Base-by-base conservation (phyloP, 768 basidiomycete genomes). In the Calvatia gigantea region DNA sequence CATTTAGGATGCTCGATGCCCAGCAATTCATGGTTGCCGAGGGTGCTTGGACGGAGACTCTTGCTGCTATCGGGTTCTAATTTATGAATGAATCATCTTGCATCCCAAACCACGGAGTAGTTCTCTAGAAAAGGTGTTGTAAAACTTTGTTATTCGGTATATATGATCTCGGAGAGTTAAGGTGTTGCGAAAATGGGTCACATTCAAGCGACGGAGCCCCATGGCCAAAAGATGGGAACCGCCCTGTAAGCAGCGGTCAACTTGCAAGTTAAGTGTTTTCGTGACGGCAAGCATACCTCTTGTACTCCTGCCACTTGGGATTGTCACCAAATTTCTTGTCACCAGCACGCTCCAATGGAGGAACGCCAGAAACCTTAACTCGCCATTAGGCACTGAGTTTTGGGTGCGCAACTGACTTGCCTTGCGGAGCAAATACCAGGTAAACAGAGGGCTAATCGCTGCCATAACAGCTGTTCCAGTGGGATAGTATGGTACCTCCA, bases 341-440 rank as follows among this genome's bases (percentile, higher is more conserved):
- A 2, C 76, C 81, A 3, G 75, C 66, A 44, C 67, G 69, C 71
- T 91, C 89, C 15, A 90, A 76, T 2, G 81, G 80, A 1, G 88
- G 89, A n/a, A 90, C 81, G 15, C 87, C 87, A 6, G 86, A 86
- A 4, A 79, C 74, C 78, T 85, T 61, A 52, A 46, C 4, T 12
- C 19, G n/a, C 44, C 17, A 17, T 35, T 21, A 23, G 17, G n/a
- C n/a, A n/a, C n/a, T n/a, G 35, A 31, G 35, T 6, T 17, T 23
- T 17, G 1, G 17, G 6, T 4, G 8, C 17, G 8, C 21, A 32
- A 38, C 9, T 23, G 43, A n/a, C 43, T 21, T n/a, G 41, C 75
- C 25, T 80, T 75, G 57, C 77, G 73, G 48, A 82, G 62, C n/a
- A 89, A 66, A 56, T 79, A 71, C 71, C 84, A 90, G 1, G 84